Conservation (phyloP, 176 grass and related monocot genomes). For the Cocos nucifera region DNA sequence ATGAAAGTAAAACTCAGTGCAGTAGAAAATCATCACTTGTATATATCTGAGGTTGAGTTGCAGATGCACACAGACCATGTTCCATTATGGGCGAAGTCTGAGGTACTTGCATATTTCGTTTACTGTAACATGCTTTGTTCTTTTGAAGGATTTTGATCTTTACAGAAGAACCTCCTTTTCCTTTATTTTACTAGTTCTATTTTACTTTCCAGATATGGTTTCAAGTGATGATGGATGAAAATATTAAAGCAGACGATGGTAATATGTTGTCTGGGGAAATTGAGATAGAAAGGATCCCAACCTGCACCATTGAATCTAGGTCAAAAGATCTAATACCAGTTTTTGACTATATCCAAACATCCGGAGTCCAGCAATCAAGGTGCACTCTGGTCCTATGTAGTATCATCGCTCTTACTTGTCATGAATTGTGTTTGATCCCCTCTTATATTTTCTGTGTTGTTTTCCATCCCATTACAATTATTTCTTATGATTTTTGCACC, state of each 20-base stretch:
- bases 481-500: too few species aligned
- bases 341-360: conserved; percentile 59
- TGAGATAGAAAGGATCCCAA: conserved; percentile 61
- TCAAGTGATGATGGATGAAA: conserved; percentile 52
- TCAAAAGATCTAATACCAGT: conserved; percentile 78
- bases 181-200: conserved; percentile 11
- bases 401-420: too few species aligned
- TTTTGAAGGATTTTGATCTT: too few species aligned
- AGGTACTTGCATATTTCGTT: conserved; percentile 37
- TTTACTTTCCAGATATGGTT: conserved; percentile 50
- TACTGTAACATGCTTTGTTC: too few species aligned
- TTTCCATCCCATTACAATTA: too few species aligned
- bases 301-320: conserved; percentile 47
- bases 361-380: conserved; percentile 69
- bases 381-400: not conserved
- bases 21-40: conserved; percentile 56
- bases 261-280: conserved; percentile 40
- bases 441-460: too few species aligned
- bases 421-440: too few species aligned
- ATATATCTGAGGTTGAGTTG: conserved; percentile 83
- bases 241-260: conserved; percentile 17
- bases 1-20: conserved; percentile 27
- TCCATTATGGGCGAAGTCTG: conserved; percentile 76
- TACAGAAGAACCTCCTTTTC: too few species aligned
- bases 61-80: conserved; percentile 50